These are phyloP conservation scores for Phytopythium cucurbitacearum DNA, from an alignment of 352 stramenopile genomes.

Conservation along the genomic window DNA sequence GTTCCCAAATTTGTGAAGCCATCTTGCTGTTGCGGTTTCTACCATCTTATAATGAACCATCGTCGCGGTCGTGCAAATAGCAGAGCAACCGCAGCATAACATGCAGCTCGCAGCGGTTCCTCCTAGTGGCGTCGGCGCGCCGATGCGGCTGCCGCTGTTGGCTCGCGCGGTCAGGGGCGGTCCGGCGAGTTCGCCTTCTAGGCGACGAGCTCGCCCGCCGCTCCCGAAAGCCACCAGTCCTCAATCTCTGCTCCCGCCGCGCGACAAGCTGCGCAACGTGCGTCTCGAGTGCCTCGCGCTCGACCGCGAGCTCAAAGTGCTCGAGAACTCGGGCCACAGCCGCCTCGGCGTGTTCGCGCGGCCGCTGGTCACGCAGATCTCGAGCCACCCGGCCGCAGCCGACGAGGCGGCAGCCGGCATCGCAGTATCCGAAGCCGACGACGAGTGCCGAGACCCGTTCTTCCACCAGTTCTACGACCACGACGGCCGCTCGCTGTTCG, in stretches of 20 bases:
- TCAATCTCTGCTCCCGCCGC: constrained; percentile 1
- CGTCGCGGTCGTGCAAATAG: background rate
- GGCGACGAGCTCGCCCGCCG: background rate
- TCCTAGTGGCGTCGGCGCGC: too few relatives aligned
- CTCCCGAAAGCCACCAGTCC: background rate
- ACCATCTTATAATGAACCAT: constrained; percentile 1
- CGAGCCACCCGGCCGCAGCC: constrained; percentile 1
- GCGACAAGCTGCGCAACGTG: background rate
- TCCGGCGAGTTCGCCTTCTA: background rate
- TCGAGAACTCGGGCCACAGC: constrained; percentile 57
- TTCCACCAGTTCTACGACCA: constrained; percentile 62
- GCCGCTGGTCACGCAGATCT: constrained; percentile 28
- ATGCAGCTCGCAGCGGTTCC: background rate
- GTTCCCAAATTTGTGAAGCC: too few relatives aligned
- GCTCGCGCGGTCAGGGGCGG: background rate
- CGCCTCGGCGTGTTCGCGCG: constrained; percentile 58
- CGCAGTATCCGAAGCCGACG: constrained; percentile 18
- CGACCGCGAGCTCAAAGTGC: constrained; percentile 50
- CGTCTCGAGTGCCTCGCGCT: constrained; percentile 20
- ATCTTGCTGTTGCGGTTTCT: background rate
- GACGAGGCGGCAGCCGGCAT: background rate
- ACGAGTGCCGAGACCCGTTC: constrained; percentile 46
- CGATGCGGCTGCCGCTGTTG: background rate
- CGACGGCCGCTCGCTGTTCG: constrained; percentile 42
- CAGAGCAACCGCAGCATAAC: background rate